phyloP scores from a whole-genome alignment of 352 stramenopile species.

The Globisporangium canariense region DNA sequence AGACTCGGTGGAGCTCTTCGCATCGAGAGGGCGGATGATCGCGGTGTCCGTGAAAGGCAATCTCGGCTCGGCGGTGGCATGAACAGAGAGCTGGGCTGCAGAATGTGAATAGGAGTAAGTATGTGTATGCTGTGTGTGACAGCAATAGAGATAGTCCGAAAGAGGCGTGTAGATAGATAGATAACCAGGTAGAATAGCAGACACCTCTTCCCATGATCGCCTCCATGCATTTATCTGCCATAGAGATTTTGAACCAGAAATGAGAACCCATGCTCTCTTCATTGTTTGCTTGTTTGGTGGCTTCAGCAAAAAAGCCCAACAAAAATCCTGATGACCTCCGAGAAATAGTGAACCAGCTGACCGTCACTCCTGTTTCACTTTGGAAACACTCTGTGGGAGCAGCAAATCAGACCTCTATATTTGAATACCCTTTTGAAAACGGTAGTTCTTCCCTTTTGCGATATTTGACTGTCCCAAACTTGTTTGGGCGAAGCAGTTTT shows the following conservation, averaged over 20 bases:
- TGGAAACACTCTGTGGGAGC: not conserved
- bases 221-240: not conserved
- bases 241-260: constrained; percentile 2
- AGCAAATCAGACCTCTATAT: constrained; percentile 8
- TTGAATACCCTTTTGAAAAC: not conserved
- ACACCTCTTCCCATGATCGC: not conserved
- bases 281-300: not conserved
- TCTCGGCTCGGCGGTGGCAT: constrained; percentile 16
- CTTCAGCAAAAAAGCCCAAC: constrained; percentile 1
- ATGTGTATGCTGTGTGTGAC: not conserved
- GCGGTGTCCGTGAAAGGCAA: constrained; percentile 37
- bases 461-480: not conserved
- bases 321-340: not conserved
- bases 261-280: not conserved
- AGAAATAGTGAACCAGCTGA: constrained; percentile 13
- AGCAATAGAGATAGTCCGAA: not conserved
- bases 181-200: constrained; percentile 1
- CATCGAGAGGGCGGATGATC: constrained; percentile 17
- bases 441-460: not conserved
- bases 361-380: not conserved
- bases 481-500: not conserved
- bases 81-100: not conserved
- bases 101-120: not conserved
- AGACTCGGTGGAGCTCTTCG: constrained; percentile 30
- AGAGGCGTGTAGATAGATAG: constrained; percentile 1